Evolutionary conservation across 495 filamentous ascomycete species (phyloP).

Genomic region (Tirmania nivea): DNA sequence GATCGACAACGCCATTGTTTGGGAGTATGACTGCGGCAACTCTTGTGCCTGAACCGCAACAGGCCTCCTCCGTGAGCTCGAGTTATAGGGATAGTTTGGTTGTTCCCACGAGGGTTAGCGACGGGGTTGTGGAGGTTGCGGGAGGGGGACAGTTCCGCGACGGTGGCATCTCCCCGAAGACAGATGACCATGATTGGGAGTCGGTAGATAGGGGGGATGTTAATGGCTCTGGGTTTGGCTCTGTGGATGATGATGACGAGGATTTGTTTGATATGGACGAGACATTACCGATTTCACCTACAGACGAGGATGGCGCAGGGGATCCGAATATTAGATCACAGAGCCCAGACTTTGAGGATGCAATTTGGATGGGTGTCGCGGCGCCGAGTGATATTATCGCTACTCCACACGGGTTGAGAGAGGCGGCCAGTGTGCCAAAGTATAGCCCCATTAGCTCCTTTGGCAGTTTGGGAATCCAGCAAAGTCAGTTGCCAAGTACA

Average conservation of each 20-base stretch:
- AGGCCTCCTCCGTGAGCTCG: not conserved
- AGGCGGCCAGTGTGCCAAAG: not conserved
- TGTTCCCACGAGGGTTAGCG: not conserved
- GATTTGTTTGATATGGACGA: constrained; percentile 19
- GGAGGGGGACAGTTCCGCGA: not conserved
- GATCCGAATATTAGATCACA: not conserved
- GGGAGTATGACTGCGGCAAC: not conserved
- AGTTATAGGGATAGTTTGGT: not conserved
- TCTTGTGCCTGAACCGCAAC: not conserved
- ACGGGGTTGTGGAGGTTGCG: not conserved
- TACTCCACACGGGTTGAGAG: not conserved
- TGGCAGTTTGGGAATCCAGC: not conserved
- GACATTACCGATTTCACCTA: constrained; percentile 11
- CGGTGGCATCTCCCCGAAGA: not conserved
- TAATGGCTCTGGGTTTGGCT: not conserved
- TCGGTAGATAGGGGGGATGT: constrained; percentile 2
- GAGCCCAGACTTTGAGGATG: not conserved
- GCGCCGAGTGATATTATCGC: not conserved
- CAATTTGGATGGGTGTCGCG: not conserved
- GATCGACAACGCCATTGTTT: not conserved
- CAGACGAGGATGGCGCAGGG: not conserved
- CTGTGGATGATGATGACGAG: constrained; percentile 13
- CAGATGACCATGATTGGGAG: not conserved
- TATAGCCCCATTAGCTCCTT: not conserved
- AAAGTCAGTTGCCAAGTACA: not conserved